Conservation (phyloP, 1,139 yeast species). For the Kodamaea plutei region DNA sequence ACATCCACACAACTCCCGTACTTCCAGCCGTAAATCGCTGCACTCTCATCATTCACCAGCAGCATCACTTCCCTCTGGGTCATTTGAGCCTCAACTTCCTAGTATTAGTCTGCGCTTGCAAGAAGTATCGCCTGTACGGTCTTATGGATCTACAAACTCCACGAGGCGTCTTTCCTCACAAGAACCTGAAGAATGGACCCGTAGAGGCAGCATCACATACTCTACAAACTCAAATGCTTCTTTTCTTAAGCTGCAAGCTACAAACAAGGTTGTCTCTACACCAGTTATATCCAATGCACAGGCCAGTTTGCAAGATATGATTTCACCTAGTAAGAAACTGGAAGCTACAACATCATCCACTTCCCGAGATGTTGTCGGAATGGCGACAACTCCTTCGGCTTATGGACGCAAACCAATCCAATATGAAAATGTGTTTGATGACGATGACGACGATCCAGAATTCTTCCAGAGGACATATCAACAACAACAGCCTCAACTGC, state of each 20-base stretch:
- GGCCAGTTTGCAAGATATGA: conserved; percentile 14
- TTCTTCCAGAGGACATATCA: conserved; percentile 3
- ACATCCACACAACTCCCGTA: conserved; percentile 12
- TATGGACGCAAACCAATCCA: conserved; percentile 27
- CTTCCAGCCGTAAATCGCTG: conserved; percentile 33
- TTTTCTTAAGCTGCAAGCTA: conserved; percentile 15
- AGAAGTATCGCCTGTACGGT: conserved; percentile 15
- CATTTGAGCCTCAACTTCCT: conserved; percentile 37
- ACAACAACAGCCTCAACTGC: conserved; percentile 1
- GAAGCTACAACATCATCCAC: conserved; percentile 2
- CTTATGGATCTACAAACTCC: conserved; percentile 2
- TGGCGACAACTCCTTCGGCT: conserved; percentile 37
- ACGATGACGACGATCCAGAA: conserved; percentile 45
- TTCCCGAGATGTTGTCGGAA: conserved; percentile 21
- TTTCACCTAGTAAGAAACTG: conserved; percentile 4
- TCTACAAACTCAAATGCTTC: conserved; percentile 13
- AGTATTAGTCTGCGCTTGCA: conserved; percentile 43
- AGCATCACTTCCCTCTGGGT: conserved; percentile 32
- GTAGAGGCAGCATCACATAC: conserved; percentile 10
- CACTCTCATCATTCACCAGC: conserved; percentile 30
- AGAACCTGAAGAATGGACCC: conserved; percentile 10
- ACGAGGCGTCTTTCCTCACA: conserved; percentile 5
- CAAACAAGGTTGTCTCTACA: conserved; percentile 17
- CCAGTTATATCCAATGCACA: conserved; percentile 24
- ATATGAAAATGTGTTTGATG: conserved; percentile 51